phyloP scores from a whole-genome alignment of 2,329 filamentous ascomycete species.

The Cladosporium velox region DNA sequence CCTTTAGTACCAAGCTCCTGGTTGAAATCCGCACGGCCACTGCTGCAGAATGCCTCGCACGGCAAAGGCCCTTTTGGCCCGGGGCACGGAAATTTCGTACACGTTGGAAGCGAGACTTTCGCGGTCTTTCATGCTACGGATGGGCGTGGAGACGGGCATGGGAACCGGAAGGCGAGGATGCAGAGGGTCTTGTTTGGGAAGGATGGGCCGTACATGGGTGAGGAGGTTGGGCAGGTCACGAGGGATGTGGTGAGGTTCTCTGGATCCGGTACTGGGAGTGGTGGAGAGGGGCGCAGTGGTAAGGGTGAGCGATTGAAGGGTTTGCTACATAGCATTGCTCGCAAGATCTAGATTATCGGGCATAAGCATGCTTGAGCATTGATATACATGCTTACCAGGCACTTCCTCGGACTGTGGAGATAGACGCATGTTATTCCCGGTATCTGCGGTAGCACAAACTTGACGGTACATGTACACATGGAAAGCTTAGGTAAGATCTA shows the following conservation, averaged over 20 bases:
- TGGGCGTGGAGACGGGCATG: slow-evolving; percentile 46
- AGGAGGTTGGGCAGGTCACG: slow-evolving; percentile 41
- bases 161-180: slow-evolving; percentile 47
- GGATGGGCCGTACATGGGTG: slow-evolving; percentile 47
- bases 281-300: not conserved
- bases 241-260: slow-evolving; percentile 5
- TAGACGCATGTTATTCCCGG: not conserved
- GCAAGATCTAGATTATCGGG: not conserved
- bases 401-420: not conserved
- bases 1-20: slow-evolving; percentile 43
- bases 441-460: not conserved
- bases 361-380: not conserved
- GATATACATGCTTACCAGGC: not conserved
- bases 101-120: slow-evolving; percentile 45
- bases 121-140: slow-evolving; percentile 51
- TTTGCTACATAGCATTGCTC: not conserved
- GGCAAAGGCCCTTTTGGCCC: slow-evolving; percentile 46
- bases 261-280: not conserved
- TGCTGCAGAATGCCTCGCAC: slow-evolving; percentile 43
- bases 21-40: slow-evolving; percentile 43
- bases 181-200: slow-evolving; percentile 44
- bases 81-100: slow-evolving; percentile 49
- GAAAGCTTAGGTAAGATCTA: not conserved
- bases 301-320: not conserved
- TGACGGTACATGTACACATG: not conserved